Base-by-base conservation (phyloP, 352 stramenopile genomes). In the Phytophthora constricta region DNA sequence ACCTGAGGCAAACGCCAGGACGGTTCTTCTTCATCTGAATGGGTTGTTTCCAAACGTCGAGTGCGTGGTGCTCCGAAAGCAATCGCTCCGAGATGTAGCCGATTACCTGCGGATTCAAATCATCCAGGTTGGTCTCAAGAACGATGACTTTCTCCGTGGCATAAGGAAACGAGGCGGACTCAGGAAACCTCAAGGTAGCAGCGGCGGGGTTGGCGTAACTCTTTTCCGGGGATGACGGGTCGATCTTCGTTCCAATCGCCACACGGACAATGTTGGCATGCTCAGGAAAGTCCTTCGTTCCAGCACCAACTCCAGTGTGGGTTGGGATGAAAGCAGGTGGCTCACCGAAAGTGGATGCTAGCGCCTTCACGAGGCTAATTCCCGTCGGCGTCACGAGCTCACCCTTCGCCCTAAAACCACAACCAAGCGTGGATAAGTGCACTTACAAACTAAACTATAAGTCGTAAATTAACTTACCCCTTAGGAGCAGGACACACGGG, bases 311-410 rank as follows among this genome's bases (percentile, higher is more conserved):
- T 20, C 86, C 86, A 17, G 84, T 92, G 64, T 91, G 77, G 43
- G 79, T 91, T 16, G 86, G 83, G 47, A 91, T 73, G 65, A 96
- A 94, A 10, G 85, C 58, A 4, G 87, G 87, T 43, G 87, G 87
- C 68, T 93, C 83, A 3, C 86, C 81, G 64, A 92, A 96, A 11
- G 79, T 80, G 2, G 65, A 82, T 9, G 77, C 65, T 56, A 99
- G 74, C 7, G 91, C 91, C 65, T 97, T 94, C 26, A 99, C 79
- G 20, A 99, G 84, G 50, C 95, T 97, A 23, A 97, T 97, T 4
- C 93, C 97, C 17, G 97, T 99, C 0, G 97, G 97, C 8, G 97
- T 99, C 20, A 99, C 96, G 26, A 99, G 85, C 64, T 99, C 96
- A 16, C 94, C 96, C 33, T 70, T 87, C 0, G 86, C 87, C 25